Conservation (phyloP, 2,329 filamentous ascomycete species). For the Dactylellina leptospora region DNA sequence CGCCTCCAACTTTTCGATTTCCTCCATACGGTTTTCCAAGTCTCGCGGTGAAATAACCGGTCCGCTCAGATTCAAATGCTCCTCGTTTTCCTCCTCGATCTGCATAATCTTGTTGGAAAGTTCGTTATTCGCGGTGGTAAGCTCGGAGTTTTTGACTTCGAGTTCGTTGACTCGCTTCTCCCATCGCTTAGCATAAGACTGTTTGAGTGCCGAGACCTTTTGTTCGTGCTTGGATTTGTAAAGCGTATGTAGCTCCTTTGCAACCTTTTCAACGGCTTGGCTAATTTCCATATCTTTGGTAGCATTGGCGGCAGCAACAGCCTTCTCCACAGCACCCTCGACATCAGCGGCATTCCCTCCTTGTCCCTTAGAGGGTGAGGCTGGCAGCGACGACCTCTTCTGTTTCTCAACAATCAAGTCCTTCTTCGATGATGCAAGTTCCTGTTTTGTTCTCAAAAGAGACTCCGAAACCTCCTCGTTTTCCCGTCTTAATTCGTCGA, state of each 20-base stretch:
- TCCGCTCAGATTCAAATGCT: constrained; percentile 44
- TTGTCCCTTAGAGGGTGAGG: constrained; percentile 58
- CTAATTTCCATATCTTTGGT: constrained; percentile 75
- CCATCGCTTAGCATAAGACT: constrained; percentile 84
- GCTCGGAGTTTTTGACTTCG: constrained; percentile 63
- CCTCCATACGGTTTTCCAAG: constrained; percentile 73
- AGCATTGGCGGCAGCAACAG: constrained; percentile 57
- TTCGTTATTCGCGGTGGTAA: constrained; percentile 46
- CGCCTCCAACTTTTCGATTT: constrained; percentile 73
- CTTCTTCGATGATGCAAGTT: constrained; percentile 47
- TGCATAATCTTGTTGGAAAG: constrained; percentile 48
- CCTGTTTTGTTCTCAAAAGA: constrained; percentile 41
- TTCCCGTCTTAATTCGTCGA: constrained; percentile 53
- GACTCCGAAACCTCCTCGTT: constrained; percentile 44
- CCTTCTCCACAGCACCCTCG: constrained; percentile 63
- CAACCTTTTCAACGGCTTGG: constrained; percentile 85
- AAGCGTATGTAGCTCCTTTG: constrained; percentile 87
- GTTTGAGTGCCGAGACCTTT: constrained; percentile 89
- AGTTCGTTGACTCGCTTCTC: constrained; percentile 86
- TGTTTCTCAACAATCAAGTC: constrained; percentile 46
- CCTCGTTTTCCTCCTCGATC: constrained; percentile 50
- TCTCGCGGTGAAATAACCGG: constrained; percentile 59
- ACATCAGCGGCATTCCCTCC: constrained; percentile 60
- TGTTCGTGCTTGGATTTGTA: constrained; percentile 98
- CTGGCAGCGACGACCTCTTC: constrained; percentile 33